These are phyloP conservation scores for Coniosporium apollinis DNA, from an alignment of 495 filamentous ascomycete species.

Conservation along the genomic window DNA sequence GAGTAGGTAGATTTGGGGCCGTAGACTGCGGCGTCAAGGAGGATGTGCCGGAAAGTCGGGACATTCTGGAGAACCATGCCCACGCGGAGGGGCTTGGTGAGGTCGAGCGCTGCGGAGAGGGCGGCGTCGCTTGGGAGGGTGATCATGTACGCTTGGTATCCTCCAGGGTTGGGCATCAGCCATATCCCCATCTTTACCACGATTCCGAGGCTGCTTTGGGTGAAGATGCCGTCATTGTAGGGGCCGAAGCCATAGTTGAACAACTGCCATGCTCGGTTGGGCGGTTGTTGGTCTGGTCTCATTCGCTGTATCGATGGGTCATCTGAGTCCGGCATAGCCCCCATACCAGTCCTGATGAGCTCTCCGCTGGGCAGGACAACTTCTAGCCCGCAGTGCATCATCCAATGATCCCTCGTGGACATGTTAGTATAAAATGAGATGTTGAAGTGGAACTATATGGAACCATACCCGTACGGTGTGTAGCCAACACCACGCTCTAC, in stretches of 20 bases:
- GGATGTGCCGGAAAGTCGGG: slow-evolving; percentile 31
- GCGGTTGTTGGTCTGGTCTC: slow-evolving; percentile 12
- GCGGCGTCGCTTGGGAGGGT: slow-evolving; percentile 36
- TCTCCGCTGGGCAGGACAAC: slow-evolving; percentile 38
- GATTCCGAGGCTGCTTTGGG: slow-evolving; percentile 40
- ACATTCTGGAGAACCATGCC: slow-evolving; percentile 35
- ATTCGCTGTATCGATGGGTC: slow-evolving; percentile 5
- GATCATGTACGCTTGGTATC: slow-evolving; percentile 34
- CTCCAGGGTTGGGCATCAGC: slow-evolving; percentile 35
- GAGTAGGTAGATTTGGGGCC: slow-evolving; percentile 8
- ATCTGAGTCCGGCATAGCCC: slow-evolving; percentile 30
- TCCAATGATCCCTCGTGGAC: slow-evolving; percentile 37
- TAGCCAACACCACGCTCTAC: slow-evolving; percentile 42
- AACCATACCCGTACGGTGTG: slow-evolving; percentile 30
- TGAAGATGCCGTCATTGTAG: slow-evolving; percentile 39
- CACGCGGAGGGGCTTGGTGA: slow-evolving; percentile 32
- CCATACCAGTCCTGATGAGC: slow-evolving; percentile 42
- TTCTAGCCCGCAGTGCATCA: slow-evolving; percentile 38
- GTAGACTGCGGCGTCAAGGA: slow-evolving; percentile 29
- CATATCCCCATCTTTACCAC: slow-evolving; percentile 43
- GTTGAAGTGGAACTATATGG: slow-evolving; percentile 15
- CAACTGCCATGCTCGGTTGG: slow-evolving; percentile 31
- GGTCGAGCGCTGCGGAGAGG: slow-evolving; percentile 33
- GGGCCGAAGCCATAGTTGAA: slow-evolving; percentile 42
- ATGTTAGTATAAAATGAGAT: too few species aligned